phyloP scores from a whole-genome alignment of 2,329 filamentous ascomycete species.

The Penicillium sp. region DNA sequence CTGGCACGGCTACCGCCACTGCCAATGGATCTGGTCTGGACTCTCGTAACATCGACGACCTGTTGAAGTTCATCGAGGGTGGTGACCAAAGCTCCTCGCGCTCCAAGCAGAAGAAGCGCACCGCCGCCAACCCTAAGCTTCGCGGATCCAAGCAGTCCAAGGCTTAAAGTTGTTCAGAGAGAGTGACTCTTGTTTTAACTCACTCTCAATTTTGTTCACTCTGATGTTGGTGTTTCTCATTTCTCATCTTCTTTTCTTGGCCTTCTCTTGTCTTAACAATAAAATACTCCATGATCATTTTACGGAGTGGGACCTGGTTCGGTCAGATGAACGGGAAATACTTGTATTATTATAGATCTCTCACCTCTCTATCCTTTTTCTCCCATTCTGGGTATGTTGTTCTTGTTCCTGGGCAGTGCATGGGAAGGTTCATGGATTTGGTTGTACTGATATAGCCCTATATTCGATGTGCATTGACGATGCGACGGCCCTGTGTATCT shows the following conservation, averaged over 20 bases:
- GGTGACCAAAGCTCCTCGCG: slow-evolving; percentile 46
- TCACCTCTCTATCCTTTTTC: slow-evolving; percentile 41
- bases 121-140: slow-evolving; percentile 49
- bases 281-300: slow-evolving; percentile 33
- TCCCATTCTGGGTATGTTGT: slow-evolving; percentile 26
- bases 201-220: not conserved
- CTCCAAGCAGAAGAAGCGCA: slow-evolving; percentile 51
- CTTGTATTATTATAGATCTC: slow-evolving; percentile 38
- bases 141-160: slow-evolving; percentile 48
- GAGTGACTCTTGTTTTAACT: not conserved
- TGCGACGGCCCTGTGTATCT: slow-evolving; percentile 22
- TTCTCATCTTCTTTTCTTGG: slow-evolving; percentile 27
- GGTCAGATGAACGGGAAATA: slow-evolving; percentile 38
- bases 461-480: slow-evolving; percentile 33
- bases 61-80: slow-evolving; percentile 93
- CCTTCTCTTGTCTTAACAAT: slow-evolving; percentile 36
- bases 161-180: slow-evolving; percentile 26
- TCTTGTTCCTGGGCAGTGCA: slow-evolving; percentile 35
- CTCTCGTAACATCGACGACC: slow-evolving; percentile 84
- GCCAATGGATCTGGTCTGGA: slow-evolving; percentile 59
- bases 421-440: slow-evolving; percentile 39
- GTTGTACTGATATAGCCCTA: slow-evolving; percentile 38
- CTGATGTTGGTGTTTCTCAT: slow-evolving; percentile 14
- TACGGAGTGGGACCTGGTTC: slow-evolving; percentile 26
- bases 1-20: slow-evolving; percentile 43